These are phyloP conservation scores for Ilex asprella DNA, from an alignment of 257 asterid species.

Conservation along the genomic window DNA sequence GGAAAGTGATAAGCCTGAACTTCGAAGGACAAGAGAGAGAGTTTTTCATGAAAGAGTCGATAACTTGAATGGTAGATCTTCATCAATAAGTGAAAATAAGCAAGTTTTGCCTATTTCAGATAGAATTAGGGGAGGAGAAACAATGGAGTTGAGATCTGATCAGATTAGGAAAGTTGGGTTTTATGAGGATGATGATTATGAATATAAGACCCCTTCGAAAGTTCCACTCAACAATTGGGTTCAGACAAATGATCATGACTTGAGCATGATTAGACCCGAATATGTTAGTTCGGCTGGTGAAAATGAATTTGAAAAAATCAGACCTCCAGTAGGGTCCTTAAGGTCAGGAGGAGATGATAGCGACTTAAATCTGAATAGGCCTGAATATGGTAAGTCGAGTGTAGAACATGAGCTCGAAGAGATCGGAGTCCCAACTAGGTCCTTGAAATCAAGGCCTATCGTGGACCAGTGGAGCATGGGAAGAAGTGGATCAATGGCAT, in stretches of 20 bases:
- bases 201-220: constrained; percentile 21
- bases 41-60: constrained; percentile 25
- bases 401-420: constrained; percentile 28
- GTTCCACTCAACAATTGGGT: constrained; percentile 23
- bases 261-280: too few species aligned
- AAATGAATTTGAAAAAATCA: too few species aligned
- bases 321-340: too few species aligned
- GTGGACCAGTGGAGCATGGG: constrained; percentile 28
- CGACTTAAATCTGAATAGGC: constrained; percentile 29
- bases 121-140: constrained; percentile 30
- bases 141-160: constrained; percentile 18
- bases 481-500: constrained; percentile 19
- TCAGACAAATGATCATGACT: background rate
- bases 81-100: constrained; percentile 30
- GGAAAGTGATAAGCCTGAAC: constrained; percentile 28
- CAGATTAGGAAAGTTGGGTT: constrained; percentile 25
- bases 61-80: constrained; percentile 24
- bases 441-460: constrained; percentile 40
- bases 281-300: too few species aligned
- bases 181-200: constrained; percentile 23
- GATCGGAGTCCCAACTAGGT: constrained; percentile 30
- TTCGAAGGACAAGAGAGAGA: constrained; percentile 13
- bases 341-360: constrained; percentile 12
- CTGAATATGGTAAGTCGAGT: constrained; percentile 23
- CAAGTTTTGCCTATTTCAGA: constrained; percentile 28